Evolutionary conservation across 2,329 filamentous ascomycete species (phyloP).

Genomic region (Alternaria sp.): DNA sequence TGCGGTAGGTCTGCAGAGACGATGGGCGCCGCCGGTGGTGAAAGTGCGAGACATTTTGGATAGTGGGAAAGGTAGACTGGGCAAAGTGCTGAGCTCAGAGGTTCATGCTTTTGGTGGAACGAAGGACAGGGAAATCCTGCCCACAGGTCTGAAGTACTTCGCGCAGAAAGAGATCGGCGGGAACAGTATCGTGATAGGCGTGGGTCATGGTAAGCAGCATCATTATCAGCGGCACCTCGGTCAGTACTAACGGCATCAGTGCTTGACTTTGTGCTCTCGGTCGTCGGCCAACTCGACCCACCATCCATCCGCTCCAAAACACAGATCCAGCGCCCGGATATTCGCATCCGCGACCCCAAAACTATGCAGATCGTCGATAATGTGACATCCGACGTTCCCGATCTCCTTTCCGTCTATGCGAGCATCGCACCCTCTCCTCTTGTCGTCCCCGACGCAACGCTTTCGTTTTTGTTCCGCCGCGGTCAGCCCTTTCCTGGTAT

Average conservation of each 20-base stretch:
- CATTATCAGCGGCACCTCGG: not conserved
- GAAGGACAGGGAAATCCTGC: slow-evolving; percentile 28
- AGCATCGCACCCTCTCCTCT: not conserved
- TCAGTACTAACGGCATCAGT: not conserved
- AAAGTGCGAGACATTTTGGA: slow-evolving; percentile 56
- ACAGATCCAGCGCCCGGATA: slow-evolving; percentile 13
- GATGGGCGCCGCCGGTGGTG: slow-evolving; percentile 50
- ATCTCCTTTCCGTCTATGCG: slow-evolving; percentile 56
- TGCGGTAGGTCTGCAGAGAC: slow-evolving; percentile 59
- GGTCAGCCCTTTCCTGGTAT: slow-evolving; percentile 29
- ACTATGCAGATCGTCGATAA: not conserved
- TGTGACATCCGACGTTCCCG: slow-evolving; percentile 54
- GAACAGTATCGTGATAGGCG: slow-evolving; percentile 28
- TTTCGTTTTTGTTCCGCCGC: slow-evolving; percentile 24
- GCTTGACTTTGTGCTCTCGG: slow-evolving; percentile 30
- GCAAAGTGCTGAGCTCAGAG: slow-evolving; percentile 52
- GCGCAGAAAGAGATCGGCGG: slow-evolving; percentile 25
- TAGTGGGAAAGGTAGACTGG: slow-evolving; percentile 51
- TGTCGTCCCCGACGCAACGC: slow-evolving; percentile 13
- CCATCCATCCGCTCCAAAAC: slow-evolving; percentile 17
- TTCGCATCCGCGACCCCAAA: slow-evolving; percentile 1
- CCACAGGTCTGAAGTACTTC: slow-evolving; percentile 26
- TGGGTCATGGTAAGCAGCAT: slow-evolving; percentile 41
- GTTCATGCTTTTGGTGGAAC: slow-evolving; percentile 33
- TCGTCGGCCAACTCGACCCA: slow-evolving; percentile 29